Evolutionary conservation across 139 green algal genomes (phyloP), one percentile per base, ranked within the genome.

Genomic region (Helicosporidium sp.): DNA sequence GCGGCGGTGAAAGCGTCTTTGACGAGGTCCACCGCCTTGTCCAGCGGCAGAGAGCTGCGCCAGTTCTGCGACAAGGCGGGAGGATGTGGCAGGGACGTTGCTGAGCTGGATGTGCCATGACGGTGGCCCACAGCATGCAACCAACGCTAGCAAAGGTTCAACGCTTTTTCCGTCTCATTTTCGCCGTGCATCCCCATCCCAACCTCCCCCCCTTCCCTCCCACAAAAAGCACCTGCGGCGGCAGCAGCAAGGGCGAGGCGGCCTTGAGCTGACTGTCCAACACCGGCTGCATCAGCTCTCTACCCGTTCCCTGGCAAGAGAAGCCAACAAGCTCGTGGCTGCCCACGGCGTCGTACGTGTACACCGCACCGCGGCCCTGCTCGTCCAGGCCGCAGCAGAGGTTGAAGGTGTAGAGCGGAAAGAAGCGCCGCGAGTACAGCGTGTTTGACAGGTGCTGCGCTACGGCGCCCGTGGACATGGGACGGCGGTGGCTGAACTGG

Each of bases 371-470:
- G 26, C 66, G 69, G 12, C 84, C 86, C 43, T 95, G 44, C 15
- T 76, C 64, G 58, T 99, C 90, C 23, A 99, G 65, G 19, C 90
- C 90, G 1, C 67, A 81, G n/a, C 74, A 66, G 20, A 97, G 58
- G 73, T 94, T 97, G 62, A 92, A 96, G 16, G 90, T 94, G 82
- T 95, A 99, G 69, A 93, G 97, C 4, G 90, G 90, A 62, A 99
- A 97, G 79, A 99, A 99, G 51, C 90, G 78, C 65, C 92, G 87
- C 58, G 84, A 78, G 66, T 93, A 93, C 35, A 94, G 64, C 8
- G 87, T 99, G 76, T 95, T 97, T 41, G 73, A 80, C 26, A 99
- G 69, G 47, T 94, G 78, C 78, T 97, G 90, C 3, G 90, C 87
- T 24, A 82, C 70, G 4, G 85, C 87, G 20, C 62, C 51, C 46